These are phyloP conservation scores for Shiraia sp. DNA, from an alignment of 2,329 filamentous ascomycete genomes.

Conservation along the genomic window DNA sequence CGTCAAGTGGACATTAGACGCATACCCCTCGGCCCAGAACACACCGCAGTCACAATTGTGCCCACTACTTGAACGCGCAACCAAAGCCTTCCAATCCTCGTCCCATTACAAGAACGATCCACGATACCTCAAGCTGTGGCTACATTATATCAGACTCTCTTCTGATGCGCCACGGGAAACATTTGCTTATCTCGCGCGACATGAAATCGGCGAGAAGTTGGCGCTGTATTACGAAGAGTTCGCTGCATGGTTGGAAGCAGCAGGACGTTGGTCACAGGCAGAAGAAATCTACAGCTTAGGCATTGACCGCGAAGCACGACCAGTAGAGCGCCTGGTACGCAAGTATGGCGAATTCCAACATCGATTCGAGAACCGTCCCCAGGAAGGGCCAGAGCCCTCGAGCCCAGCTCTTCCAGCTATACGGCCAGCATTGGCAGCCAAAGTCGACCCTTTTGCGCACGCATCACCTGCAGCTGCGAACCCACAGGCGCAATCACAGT, in stretches of 20 bases:
- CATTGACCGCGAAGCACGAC: slow-evolving; percentile 84
- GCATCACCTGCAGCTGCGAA: slow-evolving; percentile 58
- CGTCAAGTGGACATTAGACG: slow-evolving; percentile 93
- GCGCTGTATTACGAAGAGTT: slow-evolving; percentile 98
- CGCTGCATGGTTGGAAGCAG: slow-evolving; percentile 85
- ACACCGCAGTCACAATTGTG: slow-evolving; percentile 90
- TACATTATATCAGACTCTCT: slow-evolving; percentile 91
- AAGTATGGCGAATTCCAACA: slow-evolving; percentile 93
- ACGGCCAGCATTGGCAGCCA: slow-evolving; percentile 80
- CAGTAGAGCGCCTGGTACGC: slow-evolving; percentile 76
- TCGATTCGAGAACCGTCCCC: slow-evolving; percentile 69
- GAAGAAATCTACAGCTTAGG: slow-evolving; percentile 92
- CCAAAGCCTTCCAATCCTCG: slow-evolving; percentile 83
- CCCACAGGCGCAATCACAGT: slow-evolving; percentile 63
- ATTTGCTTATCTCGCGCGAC: slow-evolving; percentile 86
- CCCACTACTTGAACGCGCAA: slow-evolving; percentile 86
- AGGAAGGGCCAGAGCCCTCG: slow-evolving; percentile 67
- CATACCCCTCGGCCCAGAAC: slow-evolving; percentile 91
- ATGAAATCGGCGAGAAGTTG: slow-evolving; percentile 82
- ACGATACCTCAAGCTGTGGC: slow-evolving; percentile 89
- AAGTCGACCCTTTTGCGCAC: slow-evolving; percentile 74
- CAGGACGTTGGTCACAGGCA: slow-evolving; percentile 83
- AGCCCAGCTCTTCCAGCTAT: slow-evolving; percentile 86
- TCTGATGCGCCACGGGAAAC: slow-evolving; percentile 91
- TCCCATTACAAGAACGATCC: slow-evolving; percentile 93